Conservation (phyloP, 305 asterid species). For the Ilex paraguariensis region DNA sequence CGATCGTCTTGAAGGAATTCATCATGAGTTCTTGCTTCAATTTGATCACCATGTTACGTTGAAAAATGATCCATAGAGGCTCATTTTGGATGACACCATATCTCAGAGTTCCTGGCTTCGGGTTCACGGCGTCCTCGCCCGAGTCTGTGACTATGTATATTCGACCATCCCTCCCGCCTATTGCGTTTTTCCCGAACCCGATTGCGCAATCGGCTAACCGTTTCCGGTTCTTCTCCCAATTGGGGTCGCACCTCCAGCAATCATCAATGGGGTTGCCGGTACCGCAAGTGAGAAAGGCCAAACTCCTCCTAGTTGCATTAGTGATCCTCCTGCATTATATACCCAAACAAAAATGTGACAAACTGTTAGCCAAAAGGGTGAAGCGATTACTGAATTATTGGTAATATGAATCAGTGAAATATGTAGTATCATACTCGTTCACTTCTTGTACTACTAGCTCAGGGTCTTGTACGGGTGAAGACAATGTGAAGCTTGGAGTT, state of each 20-base stretch:
- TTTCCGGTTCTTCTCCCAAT: slow-evolving; percentile 66
- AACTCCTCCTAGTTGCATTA: slow-evolving; percentile 56
- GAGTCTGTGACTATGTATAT: slow-evolving; percentile 65
- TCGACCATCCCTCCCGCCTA: slow-evolving; percentile 71
- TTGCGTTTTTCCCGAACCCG: slow-evolving; percentile 70
- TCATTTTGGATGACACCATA: slow-evolving; percentile 68
- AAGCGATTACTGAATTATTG: too few species aligned
- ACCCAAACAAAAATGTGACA: not conserved
- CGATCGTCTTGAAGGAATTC: slow-evolving; percentile 78
- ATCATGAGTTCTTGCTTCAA: slow-evolving; percentile 67
- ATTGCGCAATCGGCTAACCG: slow-evolving; percentile 71
- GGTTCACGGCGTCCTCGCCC: slow-evolving; percentile 71
- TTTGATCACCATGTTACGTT: slow-evolving; percentile 66
- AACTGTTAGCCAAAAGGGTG: not conserved
- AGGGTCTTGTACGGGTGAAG: slow-evolving; percentile 59
- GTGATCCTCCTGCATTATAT: slow-evolving; percentile 45
- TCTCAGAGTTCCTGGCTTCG: slow-evolving; percentile 66
- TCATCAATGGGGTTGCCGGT: slow-evolving; percentile 34
- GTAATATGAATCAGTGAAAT: too few species aligned
- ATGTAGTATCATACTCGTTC: slow-evolving; percentile 41
- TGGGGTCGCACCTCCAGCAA: slow-evolving; percentile 82
- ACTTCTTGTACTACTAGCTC: slow-evolving; percentile 65
- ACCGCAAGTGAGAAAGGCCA: not conserved
- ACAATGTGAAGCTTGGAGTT: slow-evolving; percentile 29
- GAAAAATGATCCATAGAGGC: slow-evolving; percentile 75